Conservation (phyloP, 805 yeast species). For the Kodamaea laetipori region DNA sequence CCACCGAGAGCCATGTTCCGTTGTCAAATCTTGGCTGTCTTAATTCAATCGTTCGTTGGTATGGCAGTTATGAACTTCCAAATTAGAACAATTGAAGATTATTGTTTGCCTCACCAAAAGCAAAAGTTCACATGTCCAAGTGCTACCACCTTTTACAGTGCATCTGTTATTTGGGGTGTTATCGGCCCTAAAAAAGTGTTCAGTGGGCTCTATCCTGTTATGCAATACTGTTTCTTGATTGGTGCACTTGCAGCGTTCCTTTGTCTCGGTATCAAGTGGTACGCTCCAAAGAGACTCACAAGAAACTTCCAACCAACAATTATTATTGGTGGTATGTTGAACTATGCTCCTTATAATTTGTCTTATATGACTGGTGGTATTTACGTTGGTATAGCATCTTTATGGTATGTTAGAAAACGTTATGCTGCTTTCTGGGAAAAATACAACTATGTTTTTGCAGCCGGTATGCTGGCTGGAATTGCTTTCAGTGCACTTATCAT, state of each 20-base stretch:
- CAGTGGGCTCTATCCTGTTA: slow-evolving; percentile 33
- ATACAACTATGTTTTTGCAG: slow-evolving; percentile 36
- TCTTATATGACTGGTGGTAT: slow-evolving; percentile 33
- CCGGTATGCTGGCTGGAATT: slow-evolving; percentile 35
- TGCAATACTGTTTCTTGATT: slow-evolving; percentile 37
- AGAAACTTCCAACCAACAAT: slow-evolving; percentile 38
- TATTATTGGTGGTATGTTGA: slow-evolving; percentile 34
- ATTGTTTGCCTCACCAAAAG: slow-evolving; percentile 22
- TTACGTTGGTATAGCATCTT: slow-evolving; percentile 28
- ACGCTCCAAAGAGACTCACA: slow-evolving; percentile 20
- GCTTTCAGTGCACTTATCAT: slow-evolving; percentile 38
- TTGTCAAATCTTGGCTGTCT: slow-evolving; percentile 27
- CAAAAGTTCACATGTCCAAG: slow-evolving; percentile 35
- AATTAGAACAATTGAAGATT: slow-evolving; percentile 19
- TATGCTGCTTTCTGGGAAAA: slow-evolving; percentile 38
- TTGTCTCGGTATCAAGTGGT: slow-evolving; percentile 18
- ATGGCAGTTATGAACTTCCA: slow-evolving; percentile 27
- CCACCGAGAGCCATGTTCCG: slow-evolving; percentile 63
- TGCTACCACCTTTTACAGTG: slow-evolving; percentile 46
- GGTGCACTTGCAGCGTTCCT: slow-evolving; percentile 32
- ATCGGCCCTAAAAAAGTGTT: slow-evolving; percentile 41
- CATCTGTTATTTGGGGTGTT: slow-evolving; percentile 67
- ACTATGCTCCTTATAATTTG: slow-evolving; percentile 37
- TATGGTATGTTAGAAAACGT: slow-evolving; percentile 31
- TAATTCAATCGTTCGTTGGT: slow-evolving; percentile 23